phyloP scores from a whole-genome alignment of 2,329 filamentous ascomycete species.

The Emergomyces pasteurianus region DNA sequence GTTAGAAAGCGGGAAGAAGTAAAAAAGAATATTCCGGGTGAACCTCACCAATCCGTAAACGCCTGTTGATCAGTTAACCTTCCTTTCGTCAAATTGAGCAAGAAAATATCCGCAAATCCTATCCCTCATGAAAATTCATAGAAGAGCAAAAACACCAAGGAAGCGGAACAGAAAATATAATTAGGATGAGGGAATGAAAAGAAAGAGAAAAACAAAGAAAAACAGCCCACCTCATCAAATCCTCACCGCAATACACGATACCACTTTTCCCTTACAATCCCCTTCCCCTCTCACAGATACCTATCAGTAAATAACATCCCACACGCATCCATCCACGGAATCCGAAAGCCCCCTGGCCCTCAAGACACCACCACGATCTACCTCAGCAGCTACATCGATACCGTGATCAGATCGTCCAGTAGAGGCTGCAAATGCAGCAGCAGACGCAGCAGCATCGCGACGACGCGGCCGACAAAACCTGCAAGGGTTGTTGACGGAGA shows the following conservation, averaged over 20 bases:
- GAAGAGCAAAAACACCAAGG: not conserved
- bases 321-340: not conserved
- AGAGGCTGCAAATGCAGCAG: not conserved
- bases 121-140: not conserved
- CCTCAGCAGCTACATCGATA: not conserved
- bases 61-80: not conserved
- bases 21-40: not conserved
- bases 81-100: not conserved
- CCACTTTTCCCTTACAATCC: too few relatives aligned
- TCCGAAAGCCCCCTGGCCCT: not conserved
- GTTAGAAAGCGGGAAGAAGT: not conserved
- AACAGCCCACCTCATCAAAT: not conserved
- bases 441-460: not conserved
- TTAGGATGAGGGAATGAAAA: not conserved
- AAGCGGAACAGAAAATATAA: not conserved
- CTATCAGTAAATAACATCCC: not conserved
- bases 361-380: not conserved
- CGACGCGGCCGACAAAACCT: slow-evolving; percentile 8
- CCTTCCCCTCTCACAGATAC: not conserved
- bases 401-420: not conserved
- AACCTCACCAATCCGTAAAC: not conserved
- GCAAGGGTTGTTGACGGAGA: slow-evolving; percentile 8
- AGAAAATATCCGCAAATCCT: not conserved
- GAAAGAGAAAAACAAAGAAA: not conserved
- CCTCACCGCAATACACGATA: not conserved